phyloP scores from a whole-genome alignment of 2,329 filamentous ascomycete genomes.

The Fusarium buharicum region DNA sequence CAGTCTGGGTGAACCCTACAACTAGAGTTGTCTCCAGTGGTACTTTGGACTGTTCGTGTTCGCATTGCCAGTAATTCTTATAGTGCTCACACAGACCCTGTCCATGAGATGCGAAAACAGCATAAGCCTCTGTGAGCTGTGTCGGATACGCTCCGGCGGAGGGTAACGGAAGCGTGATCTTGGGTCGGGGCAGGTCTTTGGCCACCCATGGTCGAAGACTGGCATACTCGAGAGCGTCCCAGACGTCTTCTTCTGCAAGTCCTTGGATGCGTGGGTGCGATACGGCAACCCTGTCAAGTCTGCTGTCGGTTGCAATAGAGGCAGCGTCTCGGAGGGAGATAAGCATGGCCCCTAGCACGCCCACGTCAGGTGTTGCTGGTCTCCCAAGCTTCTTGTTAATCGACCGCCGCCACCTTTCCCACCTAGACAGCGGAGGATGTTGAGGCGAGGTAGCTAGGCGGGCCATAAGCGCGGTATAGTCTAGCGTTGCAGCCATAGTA shows the following conservation, averaged over 20 bases:
- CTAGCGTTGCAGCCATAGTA: not conserved
- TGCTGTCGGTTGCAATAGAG: not conserved
- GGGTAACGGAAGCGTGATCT: not conserved
- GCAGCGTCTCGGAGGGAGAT: not conserved
- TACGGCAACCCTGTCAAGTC: no score
- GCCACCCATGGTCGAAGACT: not conserved
- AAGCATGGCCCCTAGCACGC: constrained; percentile 3
- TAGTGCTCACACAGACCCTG: not conserved
- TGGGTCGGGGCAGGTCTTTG: not conserved
- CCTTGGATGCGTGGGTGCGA: no score
- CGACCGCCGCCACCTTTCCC: not conserved
- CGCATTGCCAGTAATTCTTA: not conserved
- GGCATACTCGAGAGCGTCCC: no score
- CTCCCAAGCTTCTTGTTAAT: constrained; percentile 11
- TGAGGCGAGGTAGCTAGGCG: not conserved
- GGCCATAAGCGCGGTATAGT: constrained; percentile 2
- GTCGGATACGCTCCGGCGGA: not conserved
- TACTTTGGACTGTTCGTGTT: not conserved
- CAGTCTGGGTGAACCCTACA: constrained; percentile 1
- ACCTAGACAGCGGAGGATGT: not conserved
- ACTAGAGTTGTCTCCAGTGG: not conserved
- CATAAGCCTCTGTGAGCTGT: constrained; percentile 6
- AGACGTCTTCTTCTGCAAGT: no score
- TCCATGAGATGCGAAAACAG: constrained; percentile 2
- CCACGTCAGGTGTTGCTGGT: constrained; percentile 7